A percentile compares a stretch with the other conserved stretches of the same genome.
phyloP scores from a whole-genome alignment of 2,329 filamentous ascomycete genomes.

The Diplodia corticola region DNA sequence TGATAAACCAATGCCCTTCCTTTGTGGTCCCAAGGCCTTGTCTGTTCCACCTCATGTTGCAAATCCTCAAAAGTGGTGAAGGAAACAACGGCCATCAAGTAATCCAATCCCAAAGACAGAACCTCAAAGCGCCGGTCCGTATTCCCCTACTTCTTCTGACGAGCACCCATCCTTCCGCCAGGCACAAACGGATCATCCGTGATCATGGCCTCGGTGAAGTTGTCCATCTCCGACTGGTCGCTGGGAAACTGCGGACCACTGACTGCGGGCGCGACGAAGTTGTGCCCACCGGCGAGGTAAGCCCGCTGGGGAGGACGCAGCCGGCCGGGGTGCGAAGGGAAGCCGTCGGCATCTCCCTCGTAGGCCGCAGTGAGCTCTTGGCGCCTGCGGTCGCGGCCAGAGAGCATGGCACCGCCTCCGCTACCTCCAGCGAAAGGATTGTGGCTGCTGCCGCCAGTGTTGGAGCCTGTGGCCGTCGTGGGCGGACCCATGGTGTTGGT shows the following conservation, averaged over 20 bases:
- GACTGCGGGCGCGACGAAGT: not conserved
- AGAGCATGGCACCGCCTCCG: not conserved
- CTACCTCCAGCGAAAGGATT: not conserved
- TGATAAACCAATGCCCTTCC: not conserved
- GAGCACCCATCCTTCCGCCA: not conserved
- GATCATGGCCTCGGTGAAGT: not conserved
- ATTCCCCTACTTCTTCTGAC: not conserved
- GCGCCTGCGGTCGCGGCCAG: not conserved
- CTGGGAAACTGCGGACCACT: not conserved
- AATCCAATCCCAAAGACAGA: not conserved
- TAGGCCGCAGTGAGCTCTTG: not conserved
- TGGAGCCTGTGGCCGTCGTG: not conserved
- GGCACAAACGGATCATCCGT: not conserved
- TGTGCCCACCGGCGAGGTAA: not conserved
- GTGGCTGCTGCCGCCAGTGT: not conserved
- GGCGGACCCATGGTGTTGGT: constrained; percentile 13
- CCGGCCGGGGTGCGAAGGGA: not conserved
- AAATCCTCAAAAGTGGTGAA: not conserved
- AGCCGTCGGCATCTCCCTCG: not conserved
- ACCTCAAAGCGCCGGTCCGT: no score
- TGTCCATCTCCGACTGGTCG: not conserved
- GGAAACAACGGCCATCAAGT: not conserved
- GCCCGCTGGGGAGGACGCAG: not conserved
- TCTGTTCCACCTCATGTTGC: not conserved
- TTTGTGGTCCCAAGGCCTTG: no score